Conservation (phyloP, 306 rosid species). For the Gillenia trifoliata region DNA sequence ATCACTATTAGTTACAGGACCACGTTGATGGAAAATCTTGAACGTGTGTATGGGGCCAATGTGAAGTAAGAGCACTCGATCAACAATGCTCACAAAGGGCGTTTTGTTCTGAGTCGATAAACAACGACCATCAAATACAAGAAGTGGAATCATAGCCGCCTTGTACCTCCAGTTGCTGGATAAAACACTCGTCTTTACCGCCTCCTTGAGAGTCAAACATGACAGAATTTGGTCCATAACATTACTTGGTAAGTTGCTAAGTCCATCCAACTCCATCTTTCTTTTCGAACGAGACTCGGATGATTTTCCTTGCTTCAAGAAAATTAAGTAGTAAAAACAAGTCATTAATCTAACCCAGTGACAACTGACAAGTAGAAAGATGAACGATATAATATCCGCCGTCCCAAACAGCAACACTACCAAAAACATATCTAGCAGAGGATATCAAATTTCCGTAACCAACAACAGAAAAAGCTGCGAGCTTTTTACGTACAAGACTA, state of each 20-base stretch:
- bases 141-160: slow-evolving; percentile 41
- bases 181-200: slow-evolving; percentile 52
- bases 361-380: too few species aligned
- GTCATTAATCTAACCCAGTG: too few species aligned
- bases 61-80: slow-evolving; percentile 66
- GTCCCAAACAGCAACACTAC: too few species aligned
- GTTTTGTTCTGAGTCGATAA: slow-evolving; percentile 23
- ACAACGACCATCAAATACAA: slow-evolving; percentile 49
- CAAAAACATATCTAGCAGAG: too few species aligned
- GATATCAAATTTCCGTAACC: too few species aligned
- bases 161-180: slow-evolving; percentile 69
- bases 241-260: slow-evolving; percentile 45
- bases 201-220: slow-evolving; percentile 42
- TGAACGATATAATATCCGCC: too few species aligned
- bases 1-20: slow-evolving; percentile 32
- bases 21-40: slow-evolving; percentile 42
- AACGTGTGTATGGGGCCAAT: slow-evolving; percentile 44
- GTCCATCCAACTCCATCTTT: slow-evolving; percentile 38
- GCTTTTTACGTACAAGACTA: too few species aligned
- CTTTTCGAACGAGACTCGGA: slow-evolving; percentile 22
- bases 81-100: slow-evolving; percentile 39
- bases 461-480: too few species aligned
- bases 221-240: slow-evolving; percentile 41
- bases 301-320: too few species aligned
- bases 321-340: too few species aligned